Conservation (phyloP, 306 rosid species). For the Acmispon strigosus region DNA sequence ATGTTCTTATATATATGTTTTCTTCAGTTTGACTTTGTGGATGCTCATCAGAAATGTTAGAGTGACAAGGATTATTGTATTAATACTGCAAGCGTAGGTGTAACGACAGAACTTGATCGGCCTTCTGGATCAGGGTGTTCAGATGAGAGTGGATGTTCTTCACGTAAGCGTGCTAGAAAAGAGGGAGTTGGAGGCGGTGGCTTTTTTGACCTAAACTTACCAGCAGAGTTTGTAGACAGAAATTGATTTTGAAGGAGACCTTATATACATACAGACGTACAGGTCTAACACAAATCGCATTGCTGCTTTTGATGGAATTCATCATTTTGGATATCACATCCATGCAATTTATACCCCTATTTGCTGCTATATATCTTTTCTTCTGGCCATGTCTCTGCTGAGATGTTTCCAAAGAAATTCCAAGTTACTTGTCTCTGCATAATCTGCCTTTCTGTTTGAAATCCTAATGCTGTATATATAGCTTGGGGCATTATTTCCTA, state of each 20-base stretch:
- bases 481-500: conserved; percentile 38
- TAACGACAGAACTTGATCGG: conserved; percentile 46
- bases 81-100: conserved; percentile 54
- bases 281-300: conserved; percentile 54
- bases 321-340: conserved; percentile 28
- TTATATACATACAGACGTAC: conserved; percentile 48
- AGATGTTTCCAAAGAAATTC: conserved; percentile 23
- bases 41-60: conserved; percentile 36
- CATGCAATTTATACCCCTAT: conserved; percentile 13
- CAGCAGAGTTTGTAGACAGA: conserved; percentile 78
- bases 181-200: conserved; percentile 51
- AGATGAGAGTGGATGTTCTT: conserved; percentile 49
- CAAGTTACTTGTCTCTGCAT: conserved; percentile 7
- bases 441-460: conserved; percentile 10
- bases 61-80: conserved; percentile 40
- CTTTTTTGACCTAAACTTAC: conserved; percentile 90
- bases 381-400: conserved; percentile 11
- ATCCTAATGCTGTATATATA: conserved; percentile 33
- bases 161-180: conserved; percentile 78
- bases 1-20: conserved; percentile 19
- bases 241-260: conserved; percentile 49
- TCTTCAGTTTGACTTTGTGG: conserved; percentile 33
- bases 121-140: conserved; percentile 74
- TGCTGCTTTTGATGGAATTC: conserved; percentile 35
- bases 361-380: conserved; percentile 8